Evolutionary conservation across 257 asterid species (phyloP).

Genomic region (Anisodus acutangulus): DNA sequence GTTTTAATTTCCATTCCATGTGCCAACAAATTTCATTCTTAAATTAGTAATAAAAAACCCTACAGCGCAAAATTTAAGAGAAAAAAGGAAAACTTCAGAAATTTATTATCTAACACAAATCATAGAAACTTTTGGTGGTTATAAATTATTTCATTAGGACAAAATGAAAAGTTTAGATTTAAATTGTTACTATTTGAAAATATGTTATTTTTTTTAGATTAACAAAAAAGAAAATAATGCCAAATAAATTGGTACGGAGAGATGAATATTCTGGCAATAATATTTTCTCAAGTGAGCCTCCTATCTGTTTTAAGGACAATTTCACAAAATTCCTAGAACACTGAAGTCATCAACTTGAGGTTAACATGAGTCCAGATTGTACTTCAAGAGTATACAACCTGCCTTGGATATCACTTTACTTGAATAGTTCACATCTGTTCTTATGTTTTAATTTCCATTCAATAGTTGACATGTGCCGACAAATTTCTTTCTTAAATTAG

Average conservation of each 20-base stretch:
- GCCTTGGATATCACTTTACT: not conserved
- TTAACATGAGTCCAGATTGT: slow-evolving; percentile 9
- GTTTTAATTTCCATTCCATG: not conserved
- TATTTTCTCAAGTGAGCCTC: not conserved
- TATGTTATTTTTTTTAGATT: not conserved
- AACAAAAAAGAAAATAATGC: not conserved
- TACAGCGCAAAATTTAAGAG: not conserved
- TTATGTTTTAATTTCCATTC: not conserved
- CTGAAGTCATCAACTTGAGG: not conserved
- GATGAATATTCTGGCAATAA: not conserved
- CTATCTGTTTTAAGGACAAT: not conserved
- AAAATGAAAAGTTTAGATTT: not conserved
- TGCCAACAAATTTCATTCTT: not conserved
- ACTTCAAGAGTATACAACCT: slow-evolving; percentile 1
- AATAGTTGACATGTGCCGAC: not conserved
- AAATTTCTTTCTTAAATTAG: not conserved
- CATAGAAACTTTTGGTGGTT: too few species aligned
- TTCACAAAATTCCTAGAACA: not conserved
- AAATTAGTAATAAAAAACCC: not conserved
- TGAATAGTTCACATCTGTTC: not conserved
- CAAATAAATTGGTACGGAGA: not conserved
- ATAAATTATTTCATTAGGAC: too few species aligned
- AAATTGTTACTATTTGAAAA: not conserved
- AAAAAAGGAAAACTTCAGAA: too few species aligned
- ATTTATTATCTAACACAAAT: too few species aligned